Evolutionary conservation across 352 stramenopile species (phyloP).

Genomic region (Saprolegnia parasitica): DNA sequence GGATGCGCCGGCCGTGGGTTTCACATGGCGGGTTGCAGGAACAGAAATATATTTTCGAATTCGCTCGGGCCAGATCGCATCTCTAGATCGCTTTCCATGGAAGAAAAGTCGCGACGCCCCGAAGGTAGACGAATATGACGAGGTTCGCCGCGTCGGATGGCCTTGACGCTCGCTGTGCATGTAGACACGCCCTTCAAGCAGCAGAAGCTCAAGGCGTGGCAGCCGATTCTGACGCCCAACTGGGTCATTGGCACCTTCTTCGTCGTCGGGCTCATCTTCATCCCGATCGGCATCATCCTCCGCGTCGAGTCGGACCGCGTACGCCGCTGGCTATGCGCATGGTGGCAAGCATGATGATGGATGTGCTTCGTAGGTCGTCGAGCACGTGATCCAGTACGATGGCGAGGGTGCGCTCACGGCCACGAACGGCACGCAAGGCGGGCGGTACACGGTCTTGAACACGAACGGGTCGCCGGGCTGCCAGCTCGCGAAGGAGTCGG

Average conservation of each 20-base stretch:
- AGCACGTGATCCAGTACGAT: slow-evolving; percentile 88
- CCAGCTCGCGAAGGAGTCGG: slow-evolving; percentile 47
- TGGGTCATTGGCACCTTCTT: slow-evolving; percentile 81
- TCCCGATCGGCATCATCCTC: slow-evolving; percentile 90
- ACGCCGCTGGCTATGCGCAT: slow-evolving; percentile 17
- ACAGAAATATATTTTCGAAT: neutral
- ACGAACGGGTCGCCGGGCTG: slow-evolving; percentile 54
- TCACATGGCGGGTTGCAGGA: neutral
- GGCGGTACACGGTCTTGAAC: slow-evolving; percentile 42
- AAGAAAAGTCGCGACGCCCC: slow-evolving; percentile 83
- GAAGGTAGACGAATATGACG: slow-evolving; percentile 61
- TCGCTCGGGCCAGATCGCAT: neutral
- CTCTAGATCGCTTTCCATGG: slow-evolving; percentile 38
- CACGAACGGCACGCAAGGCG: slow-evolving; percentile 35
- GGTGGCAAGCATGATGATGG: slow-evolving; percentile 21
- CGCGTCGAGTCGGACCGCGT: slow-evolving; percentile 84
- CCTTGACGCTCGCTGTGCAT: neutral
- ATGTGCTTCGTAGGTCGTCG: slow-evolving; percentile 54
- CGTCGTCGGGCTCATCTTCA: slow-evolving; percentile 73
- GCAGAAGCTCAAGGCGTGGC: slow-evolving; percentile 82
- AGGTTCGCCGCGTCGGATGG: neutral
- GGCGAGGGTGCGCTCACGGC: slow-evolving; percentile 36
- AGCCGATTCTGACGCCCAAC: slow-evolving; percentile 85
- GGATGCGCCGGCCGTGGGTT: neutral
- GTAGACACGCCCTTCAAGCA: slow-evolving; percentile 84